Percentiles rank a stretch among this genome's conserved stretches.
phyloP scores from a whole-genome alignment of 106 monocot species.

The Hemerocallis citrina region DNA sequence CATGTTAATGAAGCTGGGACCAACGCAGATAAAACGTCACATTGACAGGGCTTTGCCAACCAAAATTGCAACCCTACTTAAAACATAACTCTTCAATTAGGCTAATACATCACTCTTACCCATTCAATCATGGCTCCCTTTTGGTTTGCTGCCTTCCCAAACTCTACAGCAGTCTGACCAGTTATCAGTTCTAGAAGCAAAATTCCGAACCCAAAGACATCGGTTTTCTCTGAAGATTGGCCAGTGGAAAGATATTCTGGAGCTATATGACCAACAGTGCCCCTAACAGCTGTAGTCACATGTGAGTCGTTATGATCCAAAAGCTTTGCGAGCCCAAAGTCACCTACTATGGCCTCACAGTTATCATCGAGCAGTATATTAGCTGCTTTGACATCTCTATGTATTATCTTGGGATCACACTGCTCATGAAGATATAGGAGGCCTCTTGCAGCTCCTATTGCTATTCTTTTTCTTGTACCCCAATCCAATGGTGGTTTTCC shows the following conservation, averaged over 20 bases:
- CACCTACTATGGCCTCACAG: slow-evolving; percentile 23
- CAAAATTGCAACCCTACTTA: too few species aligned
- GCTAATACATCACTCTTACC: slow-evolving; percentile 14
- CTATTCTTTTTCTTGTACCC: slow-evolving; percentile 21
- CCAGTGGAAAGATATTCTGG: slow-evolving; percentile 26
- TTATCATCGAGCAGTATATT: slow-evolving; percentile 27
- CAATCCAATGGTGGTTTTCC: slow-evolving; percentile 19
- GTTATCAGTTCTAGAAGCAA: slow-evolving; percentile 18
- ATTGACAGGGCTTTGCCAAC: too few species aligned
- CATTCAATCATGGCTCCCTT: slow-evolving; percentile 32
- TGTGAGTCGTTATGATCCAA: slow-evolving; percentile 24
- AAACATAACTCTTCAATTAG: too few species aligned
- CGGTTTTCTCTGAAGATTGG: slow-evolving; percentile 25
- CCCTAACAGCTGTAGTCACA: slow-evolving; percentile 21
- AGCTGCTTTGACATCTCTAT: slow-evolving; percentile 24
- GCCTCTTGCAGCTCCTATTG: slow-evolving; percentile 23
- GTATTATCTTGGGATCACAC: slow-evolving; percentile 28
- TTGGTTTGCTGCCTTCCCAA: slow-evolving; percentile 23
- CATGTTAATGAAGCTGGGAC: too few species aligned
- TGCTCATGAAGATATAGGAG: slow-evolving; percentile 23
- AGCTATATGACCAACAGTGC: slow-evolving; percentile 25
- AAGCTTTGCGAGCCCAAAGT: slow-evolving; percentile 26
- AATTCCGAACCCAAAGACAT: slow-evolving; percentile 27
- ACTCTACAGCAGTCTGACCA: slow-evolving; percentile 22
- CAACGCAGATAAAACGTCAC: too few species aligned